Percentiles rank a stretch among this genome's conserved stretches.
Evolutionary conservation across 164 flowering plant species (phyloP).

Genomic region (Warburgia ugandensis): DNA sequence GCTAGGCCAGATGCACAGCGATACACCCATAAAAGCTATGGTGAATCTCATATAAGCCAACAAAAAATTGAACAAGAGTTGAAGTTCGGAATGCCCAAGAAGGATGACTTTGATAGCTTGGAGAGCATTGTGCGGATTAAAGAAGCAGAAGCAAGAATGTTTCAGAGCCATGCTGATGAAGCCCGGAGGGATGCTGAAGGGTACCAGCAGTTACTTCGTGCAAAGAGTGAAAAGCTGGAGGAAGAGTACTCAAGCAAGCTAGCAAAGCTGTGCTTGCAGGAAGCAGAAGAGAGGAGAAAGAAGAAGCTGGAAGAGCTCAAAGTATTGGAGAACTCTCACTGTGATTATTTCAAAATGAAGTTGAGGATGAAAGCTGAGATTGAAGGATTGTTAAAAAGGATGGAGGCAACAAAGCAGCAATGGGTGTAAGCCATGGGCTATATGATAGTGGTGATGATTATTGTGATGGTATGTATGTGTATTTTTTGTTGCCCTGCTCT

Average conservation of each 20-base stretch:
- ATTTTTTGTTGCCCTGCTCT: conserved; percentile 2
- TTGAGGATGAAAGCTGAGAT: conserved; percentile 87
- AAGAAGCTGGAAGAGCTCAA: conserved; percentile 84
- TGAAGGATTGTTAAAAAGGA: conserved; percentile 69
- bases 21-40: conserved; percentile 20
- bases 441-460: neutral
- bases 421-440: conserved; percentile 33
- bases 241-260: conserved; percentile 73
- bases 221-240: conserved; percentile 55
- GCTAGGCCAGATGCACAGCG: conserved; percentile 21
- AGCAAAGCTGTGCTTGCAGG: conserved; percentile 62
- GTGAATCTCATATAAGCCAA: conserved; percentile 27
- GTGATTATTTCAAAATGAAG: conserved; percentile 88
- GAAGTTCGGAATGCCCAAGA: conserved; percentile 30
- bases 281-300: conserved; percentile 71
- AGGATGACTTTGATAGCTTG: conserved; percentile 62
- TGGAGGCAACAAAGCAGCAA: conserved; percentile 87
- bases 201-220: conserved; percentile 40
- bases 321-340: conserved; percentile 59
- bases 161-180: conserved; percentile 82
- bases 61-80: conserved; percentile 34
- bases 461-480: conserved; percentile 1
- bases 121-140: conserved; percentile 76
- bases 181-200: conserved; percentile 79
- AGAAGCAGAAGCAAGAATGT: conserved; percentile 88